Base-by-base conservation (phyloP, 768 basidiomycete species). In the Kockovaella imperatae region DNA sequence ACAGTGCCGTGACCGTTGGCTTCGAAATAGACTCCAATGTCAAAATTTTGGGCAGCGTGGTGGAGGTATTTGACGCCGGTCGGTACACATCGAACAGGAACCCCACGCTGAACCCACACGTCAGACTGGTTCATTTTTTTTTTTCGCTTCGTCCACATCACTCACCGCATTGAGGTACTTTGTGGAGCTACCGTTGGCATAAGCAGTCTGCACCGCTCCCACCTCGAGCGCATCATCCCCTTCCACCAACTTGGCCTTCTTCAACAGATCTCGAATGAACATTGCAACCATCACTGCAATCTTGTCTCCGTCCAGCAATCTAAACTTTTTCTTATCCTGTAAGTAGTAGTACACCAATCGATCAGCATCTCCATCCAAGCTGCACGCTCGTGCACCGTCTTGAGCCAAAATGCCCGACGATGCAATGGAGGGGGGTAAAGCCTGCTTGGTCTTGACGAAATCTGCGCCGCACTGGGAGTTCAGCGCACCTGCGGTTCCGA, bases 1-100 rank as follows among this genome's bases (percentile, higher is more conserved):
- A 97, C 88, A 2, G 95, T 99, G 26, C 95, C 95, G 60, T 99
- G 95, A 2, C 95, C 95, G 68, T 99, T 99, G 28, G 95, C 95
- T 71, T 99, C 95, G 62, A 99, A 99, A 74, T 99, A 99, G 36
- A 99, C 87, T n/a, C 95, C 95, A 47, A 99, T 78, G 66, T 88
- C 80, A 72, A 83, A 97, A 61, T 82, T 80, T 61, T 91, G 87
- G 10, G 95, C 95, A 14, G 91, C 95, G 65, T 96, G 91, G 68
- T 99, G 95, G 40, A 97, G 80, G 68, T 97, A 86, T 72, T 99
- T 99, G 52, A 99, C 95, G 23, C 95, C 95, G 14, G 95, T 99
- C 2, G 88, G 77, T 5, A 93, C 90, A 67, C 95, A 99, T 63
- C 83, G 83, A 20, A 97, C 89, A 31, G 95, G 91, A 28, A 97